Evolutionary conservation across 179 eudicot genomes (phyloP).

Genomic region (Silene vulgaris): DNA sequence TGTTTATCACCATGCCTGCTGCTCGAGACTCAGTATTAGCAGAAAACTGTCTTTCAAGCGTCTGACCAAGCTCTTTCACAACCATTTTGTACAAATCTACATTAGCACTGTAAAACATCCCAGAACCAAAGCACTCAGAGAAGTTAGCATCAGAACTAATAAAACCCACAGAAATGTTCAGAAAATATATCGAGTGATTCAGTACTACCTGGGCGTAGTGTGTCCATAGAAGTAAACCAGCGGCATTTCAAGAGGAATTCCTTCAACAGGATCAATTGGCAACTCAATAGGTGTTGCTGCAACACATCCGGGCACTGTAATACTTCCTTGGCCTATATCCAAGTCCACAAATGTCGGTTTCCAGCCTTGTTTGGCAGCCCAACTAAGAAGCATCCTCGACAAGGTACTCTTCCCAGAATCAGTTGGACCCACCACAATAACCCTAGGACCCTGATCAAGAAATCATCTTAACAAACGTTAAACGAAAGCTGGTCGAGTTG

Average conservation of each 20-base stretch:
- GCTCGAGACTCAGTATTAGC: slow-evolving; percentile 91
- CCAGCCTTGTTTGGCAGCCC: slow-evolving; percentile 99
- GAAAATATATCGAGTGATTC: neutral
- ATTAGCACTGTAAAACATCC: slow-evolving; percentile 49
- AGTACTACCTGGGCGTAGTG: slow-evolving; percentile 57
- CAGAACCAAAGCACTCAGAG: neutral
- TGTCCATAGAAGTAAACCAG: slow-evolving; percentile 88
- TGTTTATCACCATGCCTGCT: slow-evolving; percentile 94
- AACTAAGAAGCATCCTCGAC: slow-evolving; percentile 95
- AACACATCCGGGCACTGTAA: slow-evolving; percentile 81
- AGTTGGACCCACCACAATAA: slow-evolving; percentile 94
- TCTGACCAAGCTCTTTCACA: slow-evolving; percentile 82
- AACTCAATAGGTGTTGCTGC: slow-evolving; percentile 96
- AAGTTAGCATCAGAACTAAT: neutral
- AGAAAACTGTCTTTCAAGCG: slow-evolving; percentile 72
- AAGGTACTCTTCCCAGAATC: slow-evolving; percentile 96
- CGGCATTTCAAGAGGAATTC: slow-evolving; percentile 96
- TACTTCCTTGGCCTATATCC: slow-evolving; percentile 94
- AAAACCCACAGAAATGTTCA: neutral
- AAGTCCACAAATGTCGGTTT: slow-evolving; percentile 97
- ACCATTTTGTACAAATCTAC: slow-evolving; percentile 75
- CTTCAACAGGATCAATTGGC: slow-evolving; percentile 99
- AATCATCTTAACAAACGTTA: slow-evolving; percentile 4
- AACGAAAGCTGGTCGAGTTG: neutral
- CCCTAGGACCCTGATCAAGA: slow-evolving; percentile 74